Base-by-base conservation (phyloP, 352 stramenopile species). In the Globisporangium abappressorium region DNA sequence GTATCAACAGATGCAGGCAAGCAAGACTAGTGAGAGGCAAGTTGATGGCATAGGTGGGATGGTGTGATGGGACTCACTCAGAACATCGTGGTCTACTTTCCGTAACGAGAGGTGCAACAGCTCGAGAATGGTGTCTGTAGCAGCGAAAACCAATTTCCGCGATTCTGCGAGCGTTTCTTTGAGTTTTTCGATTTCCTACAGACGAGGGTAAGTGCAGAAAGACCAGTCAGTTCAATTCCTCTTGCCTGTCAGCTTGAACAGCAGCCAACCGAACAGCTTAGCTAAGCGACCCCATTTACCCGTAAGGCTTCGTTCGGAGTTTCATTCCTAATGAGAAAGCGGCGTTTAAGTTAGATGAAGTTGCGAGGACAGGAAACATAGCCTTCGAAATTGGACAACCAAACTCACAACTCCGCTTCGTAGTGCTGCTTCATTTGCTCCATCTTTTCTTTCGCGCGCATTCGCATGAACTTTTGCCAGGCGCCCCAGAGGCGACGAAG, bases 71-170 rank as follows among this genome's bases (percentile, higher is more conserved):
- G n/a, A 74, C 73, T 26, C 75, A 91, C 82, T 87, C 34, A 82
- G 73, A 2, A 89, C 73, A 36, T 85, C 79, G 22, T 85, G 64
- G 28, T 90, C 79, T 12, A 74, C 81, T 61, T 82, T 87, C 2
- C 66, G 76, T 47, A 90, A 69, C 8, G 82, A 89, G 67, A 86
- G 71, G 26, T 90, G 78, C 8, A 92, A 69, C 18, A 90, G 57
- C 14, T 91, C 78, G 3, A 89, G 64, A 57, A 90, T 89, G 0
- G 79, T 77, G 61, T 87, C 82, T 2, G 82, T 87, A 3, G 82
- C 80, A n/a, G 72, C 71, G 57, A 86, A 87, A 0, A 90, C 78
- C 18, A 92, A 64, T 36, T 82, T 87, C 5, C 83, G 60, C 0
- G 79, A 81, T 55, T 92, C 84, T 9, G 72, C 70, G 7, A 89